Conservation (phyloP, 2,329 filamentous ascomycete genomes). For the Botryosphaeria dothidea region DNA sequence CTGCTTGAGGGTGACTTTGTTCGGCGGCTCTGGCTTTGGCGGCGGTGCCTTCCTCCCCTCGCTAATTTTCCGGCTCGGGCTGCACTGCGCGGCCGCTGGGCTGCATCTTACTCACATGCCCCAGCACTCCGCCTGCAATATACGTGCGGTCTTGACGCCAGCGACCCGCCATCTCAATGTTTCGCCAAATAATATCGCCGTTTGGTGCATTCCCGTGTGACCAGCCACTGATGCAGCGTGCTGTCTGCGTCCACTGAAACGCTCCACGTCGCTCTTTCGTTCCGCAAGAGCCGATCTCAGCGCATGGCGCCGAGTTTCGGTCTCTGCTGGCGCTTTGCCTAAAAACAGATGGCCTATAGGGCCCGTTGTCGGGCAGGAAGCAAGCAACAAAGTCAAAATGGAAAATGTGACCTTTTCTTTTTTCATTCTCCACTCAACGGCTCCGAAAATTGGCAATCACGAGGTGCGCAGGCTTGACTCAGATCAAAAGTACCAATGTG, state of each 20-base stretch:
- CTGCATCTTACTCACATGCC: neutral
- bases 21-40: neutral
- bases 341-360: neutral
- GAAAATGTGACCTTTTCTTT: no score
- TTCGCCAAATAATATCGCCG: neutral
- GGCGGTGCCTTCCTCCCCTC: slow-evolving; percentile 1
- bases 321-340: slow-evolving; percentile 2
- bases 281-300: slow-evolving; percentile 3
- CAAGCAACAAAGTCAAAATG: neutral
- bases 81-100: neutral
- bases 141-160: neutral
- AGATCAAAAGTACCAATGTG: no score
- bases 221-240: neutral
- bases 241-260: slow-evolving; percentile 1
- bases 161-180: neutral
- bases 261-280: slow-evolving; percentile 1
- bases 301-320: neutral
- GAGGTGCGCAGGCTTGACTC: no score
- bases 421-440: no score
- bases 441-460: no score
- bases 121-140: neutral
- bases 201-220: neutral
- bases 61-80: slow-evolving; percentile 18
- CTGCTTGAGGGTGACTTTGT: slow-evolving; percentile 14
- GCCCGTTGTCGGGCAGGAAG: neutral